A percentile compares a stretch with the other conserved stretches of the same genome.
Conservation (phyloP, 225 moss, liverwort and hornwort species). For the Neckera pumila region DNA sequence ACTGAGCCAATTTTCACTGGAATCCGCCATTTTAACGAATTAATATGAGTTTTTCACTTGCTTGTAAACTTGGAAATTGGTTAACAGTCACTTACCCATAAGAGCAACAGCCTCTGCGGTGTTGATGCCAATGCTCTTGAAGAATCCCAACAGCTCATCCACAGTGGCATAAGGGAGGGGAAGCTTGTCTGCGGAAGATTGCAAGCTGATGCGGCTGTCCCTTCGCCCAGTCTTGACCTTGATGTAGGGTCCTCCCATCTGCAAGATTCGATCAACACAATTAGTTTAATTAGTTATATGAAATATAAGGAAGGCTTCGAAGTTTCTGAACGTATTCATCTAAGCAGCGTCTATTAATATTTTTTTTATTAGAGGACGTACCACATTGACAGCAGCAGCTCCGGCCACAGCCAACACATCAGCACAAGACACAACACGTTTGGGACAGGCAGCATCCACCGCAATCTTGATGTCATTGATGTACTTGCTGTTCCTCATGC, state of each 20-base stretch:
- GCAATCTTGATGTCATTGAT: constrained; percentile 42
- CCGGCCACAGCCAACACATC: constrained; percentile 54
- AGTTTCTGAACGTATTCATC: background rate
- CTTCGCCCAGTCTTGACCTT: constrained; percentile 36
- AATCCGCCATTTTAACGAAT: too few relatives aligned
- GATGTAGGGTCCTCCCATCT: constrained; percentile 57
- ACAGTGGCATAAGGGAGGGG: constrained; percentile 10
- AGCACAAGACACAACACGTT: constrained; percentile 46
- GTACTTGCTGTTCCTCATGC: constrained; percentile 51
- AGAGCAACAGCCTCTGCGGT: constrained; percentile 48
- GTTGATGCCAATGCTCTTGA: constrained; percentile 16
- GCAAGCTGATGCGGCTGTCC: constrained; percentile 23
- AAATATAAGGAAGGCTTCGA: background rate
- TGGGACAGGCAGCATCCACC: constrained; percentile 37
- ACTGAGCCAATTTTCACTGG: background rate
- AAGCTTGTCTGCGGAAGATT: constrained; percentile 32
- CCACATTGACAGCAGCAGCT: constrained; percentile 27
- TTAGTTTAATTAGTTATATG: background rate
- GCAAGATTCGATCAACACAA: background rate
- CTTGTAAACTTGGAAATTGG: background rate
- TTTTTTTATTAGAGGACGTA: background rate
- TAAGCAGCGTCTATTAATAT: background rate
- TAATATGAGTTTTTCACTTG: background rate
- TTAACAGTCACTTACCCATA: constrained; percentile 14
- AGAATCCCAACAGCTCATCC: constrained; percentile 12